Evolutionary conservation across 495 filamentous ascomycete genomes (phyloP).

Genomic region (Podospora sp.): DNA sequence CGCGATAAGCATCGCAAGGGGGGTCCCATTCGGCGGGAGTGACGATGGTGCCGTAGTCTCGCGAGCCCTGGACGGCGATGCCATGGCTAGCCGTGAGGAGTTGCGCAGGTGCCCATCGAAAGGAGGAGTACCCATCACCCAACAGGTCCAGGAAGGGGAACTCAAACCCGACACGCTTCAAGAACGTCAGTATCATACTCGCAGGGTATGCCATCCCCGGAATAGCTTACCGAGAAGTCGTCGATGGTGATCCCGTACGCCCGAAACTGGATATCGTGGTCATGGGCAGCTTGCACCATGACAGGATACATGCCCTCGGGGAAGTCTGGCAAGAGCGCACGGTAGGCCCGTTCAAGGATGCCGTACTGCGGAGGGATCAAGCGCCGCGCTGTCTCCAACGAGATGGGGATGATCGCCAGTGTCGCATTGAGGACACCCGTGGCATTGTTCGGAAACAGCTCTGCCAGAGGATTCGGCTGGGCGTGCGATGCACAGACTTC

Average conservation of each 20-base stretch:
- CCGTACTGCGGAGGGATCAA: constrained; percentile 41
- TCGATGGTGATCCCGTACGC: constrained; percentile 40
- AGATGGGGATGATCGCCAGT: constrained; percentile 44
- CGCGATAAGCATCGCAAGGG: constrained; percentile 41
- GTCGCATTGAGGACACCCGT: constrained; percentile 49
- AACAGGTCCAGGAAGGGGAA: constrained; percentile 49
- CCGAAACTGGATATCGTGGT: constrained; percentile 45
- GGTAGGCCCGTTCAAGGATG: constrained; percentile 45
- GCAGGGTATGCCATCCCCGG: background rate
- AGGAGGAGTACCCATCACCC: constrained; percentile 41
- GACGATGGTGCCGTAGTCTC: constrained; percentile 43
- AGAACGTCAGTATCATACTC: constrained; percentile 10
- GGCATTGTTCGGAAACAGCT: constrained; percentile 40
- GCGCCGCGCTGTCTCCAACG: constrained; percentile 37
- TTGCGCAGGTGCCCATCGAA: constrained; percentile 45
- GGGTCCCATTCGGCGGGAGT: constrained; percentile 42
- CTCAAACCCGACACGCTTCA: constrained; percentile 47
- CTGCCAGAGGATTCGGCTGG: constrained; percentile 39
- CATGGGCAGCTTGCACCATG: constrained; percentile 47
- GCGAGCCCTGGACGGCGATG: constrained; percentile 41
- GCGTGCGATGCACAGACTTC: constrained; percentile 41
- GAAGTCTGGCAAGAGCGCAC: constrained; percentile 41
- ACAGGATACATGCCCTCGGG: constrained; percentile 49
- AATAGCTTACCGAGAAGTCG: constrained; percentile 45
- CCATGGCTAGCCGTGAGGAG: constrained; percentile 39